Conservation (phyloP, 768 basidiomycete species). For the Phaffia australis region DNA sequence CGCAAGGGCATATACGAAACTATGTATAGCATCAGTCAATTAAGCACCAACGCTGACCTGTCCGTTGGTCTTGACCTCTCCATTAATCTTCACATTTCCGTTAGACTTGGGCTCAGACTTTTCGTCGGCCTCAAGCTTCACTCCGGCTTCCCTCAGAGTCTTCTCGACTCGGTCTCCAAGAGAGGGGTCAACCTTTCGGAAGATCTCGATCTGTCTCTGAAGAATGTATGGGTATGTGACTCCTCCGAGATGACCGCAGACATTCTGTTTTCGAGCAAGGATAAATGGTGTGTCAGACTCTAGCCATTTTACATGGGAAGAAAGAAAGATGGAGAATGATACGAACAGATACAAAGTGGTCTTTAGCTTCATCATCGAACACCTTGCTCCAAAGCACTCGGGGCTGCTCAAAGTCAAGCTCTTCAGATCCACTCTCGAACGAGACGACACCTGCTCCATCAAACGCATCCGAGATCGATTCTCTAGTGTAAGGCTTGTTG, state of each 20-base stretch:
- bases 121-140: too few relatives aligned
- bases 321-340: background rate
- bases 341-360: constrained; percentile 34
- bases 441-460: constrained; percentile 41
- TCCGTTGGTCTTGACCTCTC: too few relatives aligned
- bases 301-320: background rate
- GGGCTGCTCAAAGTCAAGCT: constrained; percentile 37
- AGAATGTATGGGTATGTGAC: constrained; percentile 32
- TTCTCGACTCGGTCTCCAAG: constrained; percentile 69
- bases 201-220: constrained; percentile 44
- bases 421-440: constrained; percentile 53
- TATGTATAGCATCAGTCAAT: too few relatives aligned
- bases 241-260: constrained; percentile 38
- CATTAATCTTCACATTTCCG: too few relatives aligned
- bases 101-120: too few relatives aligned
- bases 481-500: constrained; percentile 28
- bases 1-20: too few relatives aligned
- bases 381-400: constrained; percentile 39
- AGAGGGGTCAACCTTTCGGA: constrained; percentile 63
- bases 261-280: constrained; percentile 30
- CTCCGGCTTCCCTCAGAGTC: constrained; percentile 42
- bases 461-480: constrained; percentile 11
- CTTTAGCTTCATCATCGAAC: constrained; percentile 35
- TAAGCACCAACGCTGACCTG: too few relatives aligned
- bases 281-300: background rate